Percentiles rank a stretch among this genome's conserved stretches.
Conservation (phyloP, 495 filamentous ascomycete species). For the Aspergillus baeticus region DNA sequence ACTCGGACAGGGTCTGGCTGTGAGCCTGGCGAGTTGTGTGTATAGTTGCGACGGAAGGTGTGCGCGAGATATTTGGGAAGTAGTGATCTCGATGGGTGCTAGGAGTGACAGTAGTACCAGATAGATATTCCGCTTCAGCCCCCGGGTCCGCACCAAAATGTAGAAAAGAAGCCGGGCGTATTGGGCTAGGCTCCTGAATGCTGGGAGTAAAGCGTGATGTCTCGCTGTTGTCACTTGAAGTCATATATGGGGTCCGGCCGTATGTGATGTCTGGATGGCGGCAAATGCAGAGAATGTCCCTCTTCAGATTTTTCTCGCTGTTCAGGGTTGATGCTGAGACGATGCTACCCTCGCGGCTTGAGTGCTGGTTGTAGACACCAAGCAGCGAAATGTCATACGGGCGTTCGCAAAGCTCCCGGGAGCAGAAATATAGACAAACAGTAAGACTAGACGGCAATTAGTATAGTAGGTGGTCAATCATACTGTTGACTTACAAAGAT, state of each 20-base stretch:
- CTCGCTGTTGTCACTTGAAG: conserved; percentile 25
- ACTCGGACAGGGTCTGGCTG: conserved; percentile 19
- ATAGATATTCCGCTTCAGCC: conserved; percentile 29
- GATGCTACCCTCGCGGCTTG: conserved; percentile 33
- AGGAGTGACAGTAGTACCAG: conserved; percentile 30
- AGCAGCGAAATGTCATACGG: conserved; percentile 44
- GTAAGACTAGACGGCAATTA: conserved; percentile 28
- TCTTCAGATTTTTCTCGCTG: conserved; percentile 42
- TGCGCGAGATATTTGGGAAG: conserved; percentile 28
- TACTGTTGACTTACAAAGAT: conserved; percentile 33
- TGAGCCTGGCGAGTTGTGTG: conserved; percentile 21
- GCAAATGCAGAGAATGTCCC: conserved; percentile 42
- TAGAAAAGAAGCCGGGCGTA: conserved; percentile 33
- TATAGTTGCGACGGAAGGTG: conserved; percentile 30
- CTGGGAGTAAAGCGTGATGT: conserved; percentile 31
- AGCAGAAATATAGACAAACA: conserved; percentile 42
- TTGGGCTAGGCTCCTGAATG: conserved; percentile 35
- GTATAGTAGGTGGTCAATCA: not conserved
- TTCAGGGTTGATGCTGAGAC: conserved; percentile 39
- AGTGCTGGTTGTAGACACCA: conserved; percentile 32
- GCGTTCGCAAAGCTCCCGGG: conserved; percentile 39
- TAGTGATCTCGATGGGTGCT: conserved; percentile 22
- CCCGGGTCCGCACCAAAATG: conserved; percentile 30
- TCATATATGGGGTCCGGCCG: conserved; percentile 29
- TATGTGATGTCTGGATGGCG: conserved; percentile 37